A percentile compares a stretch with the other conserved stretches of the same genome.
Conservation (phyloP, 192 early-diverging fungal species). For the Backusella westeae region DNA sequence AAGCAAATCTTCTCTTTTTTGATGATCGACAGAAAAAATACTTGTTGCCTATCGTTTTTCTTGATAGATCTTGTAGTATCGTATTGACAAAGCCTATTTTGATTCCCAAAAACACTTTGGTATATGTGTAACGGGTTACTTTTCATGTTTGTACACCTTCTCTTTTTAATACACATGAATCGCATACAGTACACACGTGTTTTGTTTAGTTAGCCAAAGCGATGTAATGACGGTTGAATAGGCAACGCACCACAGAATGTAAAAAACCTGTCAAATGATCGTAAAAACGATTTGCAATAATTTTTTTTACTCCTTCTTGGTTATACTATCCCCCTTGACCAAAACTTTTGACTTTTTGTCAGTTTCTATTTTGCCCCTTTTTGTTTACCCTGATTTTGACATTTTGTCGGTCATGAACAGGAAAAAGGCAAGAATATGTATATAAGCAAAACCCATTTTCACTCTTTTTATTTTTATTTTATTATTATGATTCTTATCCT, state of each 20-base stretch:
- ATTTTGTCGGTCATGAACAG: background rate
- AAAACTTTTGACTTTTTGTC: constrained; percentile 5
- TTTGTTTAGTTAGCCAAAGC: background rate
- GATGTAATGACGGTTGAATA: background rate
- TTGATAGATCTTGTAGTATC: background rate
- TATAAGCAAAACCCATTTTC: background rate
- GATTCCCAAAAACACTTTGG: background rate
- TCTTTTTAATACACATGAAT: constrained; percentile 3
- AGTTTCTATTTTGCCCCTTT: background rate
- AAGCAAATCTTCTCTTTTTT: background rate
- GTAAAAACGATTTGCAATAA: background rate
- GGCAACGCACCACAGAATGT: constrained; percentile 1
- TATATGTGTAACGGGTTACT: background rate
- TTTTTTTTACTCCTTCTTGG: background rate
- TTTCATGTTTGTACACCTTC: background rate
- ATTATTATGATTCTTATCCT: background rate
- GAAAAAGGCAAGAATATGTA: background rate
- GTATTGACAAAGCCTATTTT: background rate
- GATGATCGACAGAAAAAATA: background rate
- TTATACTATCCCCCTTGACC: background rate
- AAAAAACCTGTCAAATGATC: constrained; percentile 6
- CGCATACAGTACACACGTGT: background rate
- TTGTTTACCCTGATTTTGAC: background rate
- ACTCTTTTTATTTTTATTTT: background rate
- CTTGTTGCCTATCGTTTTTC: background rate